A percentile compares a stretch with the other conserved stretches of the same genome.
Conservation (phyloP, 768 basidiomycete species). For the Suillus variegatus region DNA sequence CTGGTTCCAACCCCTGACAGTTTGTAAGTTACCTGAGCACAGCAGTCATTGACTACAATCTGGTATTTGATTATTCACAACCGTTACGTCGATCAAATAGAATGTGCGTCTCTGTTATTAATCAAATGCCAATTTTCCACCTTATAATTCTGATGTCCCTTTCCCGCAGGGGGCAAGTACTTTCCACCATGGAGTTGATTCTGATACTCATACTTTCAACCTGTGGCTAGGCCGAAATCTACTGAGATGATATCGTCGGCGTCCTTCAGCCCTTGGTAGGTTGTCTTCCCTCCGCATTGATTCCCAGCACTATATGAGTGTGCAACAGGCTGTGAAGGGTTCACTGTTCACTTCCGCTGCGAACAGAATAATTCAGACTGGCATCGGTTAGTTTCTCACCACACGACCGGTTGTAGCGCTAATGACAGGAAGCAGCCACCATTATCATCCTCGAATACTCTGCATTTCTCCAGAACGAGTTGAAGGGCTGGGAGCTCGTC, state of each 20-base stretch:
- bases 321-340: neutral
- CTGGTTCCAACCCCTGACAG: neutral
- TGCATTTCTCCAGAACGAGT: no score
- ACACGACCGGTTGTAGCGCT: no score
- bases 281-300: neutral
- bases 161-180: neutral
- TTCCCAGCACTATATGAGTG: neutral
- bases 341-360: neutral
- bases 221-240: rapidly evolving
- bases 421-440: no score
- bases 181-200: neutral
- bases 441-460: no score
- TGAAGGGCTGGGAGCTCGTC: rapidly evolving
- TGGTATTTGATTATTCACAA: neutral
- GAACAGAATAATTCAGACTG: neutral
- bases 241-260: rapidly evolving
- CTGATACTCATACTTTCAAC: neutral
- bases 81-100: neutral
- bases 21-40: neutral
- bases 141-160: neutral
- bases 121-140: neutral
- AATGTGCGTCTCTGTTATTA: neutral
- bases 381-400: neutral
- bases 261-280: neutral
- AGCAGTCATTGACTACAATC: neutral